These are phyloP conservation scores for Porcisia hertigi DNA, from an alignment of 208 protist species.

Conservation along the genomic window DNA sequence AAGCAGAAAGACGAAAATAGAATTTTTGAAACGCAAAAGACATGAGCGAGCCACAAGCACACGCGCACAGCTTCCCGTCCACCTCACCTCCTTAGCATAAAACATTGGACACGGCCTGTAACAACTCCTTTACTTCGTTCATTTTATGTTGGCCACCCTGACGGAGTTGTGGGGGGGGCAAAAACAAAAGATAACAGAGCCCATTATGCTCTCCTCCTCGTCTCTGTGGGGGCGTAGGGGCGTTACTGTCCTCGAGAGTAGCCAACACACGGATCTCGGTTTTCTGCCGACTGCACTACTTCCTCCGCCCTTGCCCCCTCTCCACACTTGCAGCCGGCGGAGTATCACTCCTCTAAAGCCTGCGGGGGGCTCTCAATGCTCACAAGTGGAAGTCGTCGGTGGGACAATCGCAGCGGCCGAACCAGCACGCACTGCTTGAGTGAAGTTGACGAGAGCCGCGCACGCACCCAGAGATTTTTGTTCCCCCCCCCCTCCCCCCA, in stretches of 20 bases:
- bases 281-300: too few species aligned
- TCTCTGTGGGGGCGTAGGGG: background rate
- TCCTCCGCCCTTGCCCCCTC: background rate
- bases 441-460: background rate
- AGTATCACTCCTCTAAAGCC: background rate
- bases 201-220: background rate
- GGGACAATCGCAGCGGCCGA: background rate
- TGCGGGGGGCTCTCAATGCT: background rate
- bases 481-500: too few species aligned
- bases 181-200: too few species aligned
- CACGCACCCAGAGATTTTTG: background rate
- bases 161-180: too few species aligned
- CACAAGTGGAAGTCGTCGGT: background rate
- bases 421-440: background rate
- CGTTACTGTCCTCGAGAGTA: background rate
- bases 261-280: background rate
- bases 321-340: background rate
- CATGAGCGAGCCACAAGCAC: background rate
- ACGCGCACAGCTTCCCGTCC: background rate
- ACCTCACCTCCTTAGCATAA: background rate
- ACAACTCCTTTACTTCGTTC: background rate
- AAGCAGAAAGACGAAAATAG: background rate
- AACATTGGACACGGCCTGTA: background rate
- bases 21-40: background rate
- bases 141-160: background rate